These are phyloP conservation scores for Bryum argenteum DNA, from an alignment of 225 moss, liverwort and hornwort species.

Conservation along the genomic window DNA sequence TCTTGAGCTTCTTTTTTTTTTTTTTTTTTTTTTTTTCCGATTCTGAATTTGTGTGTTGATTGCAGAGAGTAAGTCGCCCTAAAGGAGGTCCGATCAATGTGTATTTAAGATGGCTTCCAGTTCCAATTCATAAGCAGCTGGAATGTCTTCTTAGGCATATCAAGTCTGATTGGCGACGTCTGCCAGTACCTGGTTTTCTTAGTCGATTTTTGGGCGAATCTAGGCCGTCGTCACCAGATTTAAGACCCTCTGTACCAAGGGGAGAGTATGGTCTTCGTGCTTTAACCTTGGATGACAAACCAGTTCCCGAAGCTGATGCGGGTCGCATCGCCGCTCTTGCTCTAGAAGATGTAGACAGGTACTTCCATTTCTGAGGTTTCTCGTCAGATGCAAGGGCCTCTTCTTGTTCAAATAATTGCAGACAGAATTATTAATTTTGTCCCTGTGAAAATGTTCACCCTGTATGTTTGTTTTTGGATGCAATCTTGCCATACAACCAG, in stretches of 20 bases:
- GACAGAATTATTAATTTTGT: background rate
- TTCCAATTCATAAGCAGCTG: conserved; percentile 80
- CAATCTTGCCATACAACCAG: conserved; percentile 43
- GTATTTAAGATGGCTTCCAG: conserved; percentile 93
- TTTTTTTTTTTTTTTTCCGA: background rate
- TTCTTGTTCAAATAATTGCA: background rate
- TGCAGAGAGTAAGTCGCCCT: conserved; percentile 84
- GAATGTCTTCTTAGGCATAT: conserved; percentile 72
- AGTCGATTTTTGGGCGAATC: conserved; percentile 60
- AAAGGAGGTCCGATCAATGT: conserved; percentile 79
- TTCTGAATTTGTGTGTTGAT: conserved; percentile 23
- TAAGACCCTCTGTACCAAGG: conserved; percentile 44
- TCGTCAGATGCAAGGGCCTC: background rate
- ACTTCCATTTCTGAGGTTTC: conserved; percentile 17
- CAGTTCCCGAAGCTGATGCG: conserved; percentile 80
- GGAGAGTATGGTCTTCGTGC: conserved; percentile 66
- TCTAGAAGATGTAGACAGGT: conserved; percentile 74
- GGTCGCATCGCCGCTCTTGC: conserved; percentile 82
- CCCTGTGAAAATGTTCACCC: background rate
- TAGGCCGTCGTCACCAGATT: conserved; percentile 57
- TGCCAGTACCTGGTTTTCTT: conserved; percentile 66
- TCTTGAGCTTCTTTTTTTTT: conserved; percentile 10
- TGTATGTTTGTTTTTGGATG: background rate
- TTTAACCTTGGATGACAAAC: conserved; percentile 55
- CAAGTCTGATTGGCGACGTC: conserved; percentile 81